Base-by-base conservation (phyloP, 2,329 filamentous ascomycete species). In the Aplosporella prunicola region DNA sequence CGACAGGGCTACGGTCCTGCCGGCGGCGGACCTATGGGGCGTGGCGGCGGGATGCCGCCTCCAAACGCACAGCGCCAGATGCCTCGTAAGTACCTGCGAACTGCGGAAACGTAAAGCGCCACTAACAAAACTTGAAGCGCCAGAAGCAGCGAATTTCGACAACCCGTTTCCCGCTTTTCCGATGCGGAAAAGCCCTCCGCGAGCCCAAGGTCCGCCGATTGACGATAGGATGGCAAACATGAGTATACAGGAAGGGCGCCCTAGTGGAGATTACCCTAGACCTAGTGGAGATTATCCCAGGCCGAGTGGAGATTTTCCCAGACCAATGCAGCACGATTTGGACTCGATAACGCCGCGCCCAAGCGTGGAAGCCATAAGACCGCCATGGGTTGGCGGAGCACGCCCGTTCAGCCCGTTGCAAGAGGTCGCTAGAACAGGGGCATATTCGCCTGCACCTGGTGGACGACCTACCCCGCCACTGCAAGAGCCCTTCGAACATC, bases 131-230 rank as follows among this genome's bases (percentile, higher is more conserved):
- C 55, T 49, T 9, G 47, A 51, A 39, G 37, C 30, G 7, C 56
- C 55, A 2, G 48, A 51, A 16, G 43, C 45, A 2, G 22, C 56
- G 16, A 43, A 53, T 7, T 54, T 34, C 38, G 67, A 71, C 48
- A 71, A 65, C 43, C 64, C 67, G 0, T 71, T 71, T 37, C 67
- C 67, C 5, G 53, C 56, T 1, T 69, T 70, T 44, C 62, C 62
- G 10, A 49, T 50, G 15, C 46, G 28, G 33, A 51, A 33, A 49
- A 54, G 25, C 40, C 52, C 45, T 47, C 40, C 47, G 32, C 42
- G 43, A 24, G 39, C 46, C 20, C 47, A 54, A 41, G 31, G 43
- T 31, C 49, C 48, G 15, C 46, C 47, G 14, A 43, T 59, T 38
- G 52, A 57, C 13, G 52, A 57, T 30, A 50, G 49, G 17, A 60